A percentile compares a stretch with the other conserved stretches of the same genome.
Conservation (phyloP, 371 early-diverging fungal genomes). For the Zychaea mexicana region DNA sequence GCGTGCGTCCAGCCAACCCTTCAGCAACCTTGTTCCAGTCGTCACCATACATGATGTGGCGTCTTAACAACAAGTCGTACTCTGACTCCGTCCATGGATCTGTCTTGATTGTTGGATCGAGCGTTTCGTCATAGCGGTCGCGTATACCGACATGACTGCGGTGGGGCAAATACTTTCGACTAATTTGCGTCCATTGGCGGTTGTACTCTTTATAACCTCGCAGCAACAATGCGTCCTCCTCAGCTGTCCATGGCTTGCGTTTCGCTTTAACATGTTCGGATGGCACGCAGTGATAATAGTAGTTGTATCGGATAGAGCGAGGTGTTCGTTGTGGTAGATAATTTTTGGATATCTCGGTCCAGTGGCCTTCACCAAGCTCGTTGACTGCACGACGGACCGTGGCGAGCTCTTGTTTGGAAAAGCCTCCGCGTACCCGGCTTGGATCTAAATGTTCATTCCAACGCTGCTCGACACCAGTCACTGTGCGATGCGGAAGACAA, state of each 20-base stretch:
- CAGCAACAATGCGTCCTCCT: conserved; percentile 33
- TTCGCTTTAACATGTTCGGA: neutral
- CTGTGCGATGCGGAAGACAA: conserved; percentile 37
- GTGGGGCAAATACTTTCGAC: conserved; percentile 20
- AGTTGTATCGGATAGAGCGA: neutral
- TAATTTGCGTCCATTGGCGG: conserved; percentile 29
- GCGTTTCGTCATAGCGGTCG: conserved; percentile 17
- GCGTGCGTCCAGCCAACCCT: conserved; percentile 33
- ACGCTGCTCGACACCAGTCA: conserved; percentile 20
- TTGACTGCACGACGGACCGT: conserved; percentile 17
- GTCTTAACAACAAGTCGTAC: conserved; percentile 31
- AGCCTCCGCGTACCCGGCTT: conserved; percentile 23
- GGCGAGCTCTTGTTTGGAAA: conserved; percentile 22
- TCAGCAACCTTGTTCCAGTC: conserved; percentile 48
- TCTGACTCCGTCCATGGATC: conserved; percentile 35
- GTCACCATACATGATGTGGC: conserved; percentile 38
- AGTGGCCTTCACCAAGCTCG: conserved; percentile 24
- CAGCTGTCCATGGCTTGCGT: conserved; percentile 23
- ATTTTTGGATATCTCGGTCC: conserved; percentile 20
- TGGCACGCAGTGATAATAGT: neutral
- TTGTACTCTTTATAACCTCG: conserved; percentile 27
- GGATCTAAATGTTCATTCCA: conserved; percentile 32
- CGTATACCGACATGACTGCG: conserved; percentile 17
- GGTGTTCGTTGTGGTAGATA: conserved; percentile 36
- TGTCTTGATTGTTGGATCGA: conserved; percentile 14